A percentile compares a stretch with the other conserved stretches of the same genome.
These are phyloP conservation scores for Cystobasidium tubakii DNA, from an alignment of 768 basidiomycete species.

Conservation along the genomic window DNA sequence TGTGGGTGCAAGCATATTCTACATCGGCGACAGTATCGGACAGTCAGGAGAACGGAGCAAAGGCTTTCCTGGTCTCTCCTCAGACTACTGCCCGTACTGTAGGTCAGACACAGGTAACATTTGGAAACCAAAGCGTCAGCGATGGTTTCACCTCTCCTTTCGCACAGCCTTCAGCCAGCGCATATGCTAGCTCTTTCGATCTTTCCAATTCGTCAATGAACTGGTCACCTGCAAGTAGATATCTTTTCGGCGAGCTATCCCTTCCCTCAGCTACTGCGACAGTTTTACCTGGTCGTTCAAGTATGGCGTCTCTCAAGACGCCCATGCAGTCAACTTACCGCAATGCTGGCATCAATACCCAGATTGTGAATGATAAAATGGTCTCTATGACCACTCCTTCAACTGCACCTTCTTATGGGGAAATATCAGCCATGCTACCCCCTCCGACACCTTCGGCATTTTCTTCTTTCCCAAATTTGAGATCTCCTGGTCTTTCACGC, in stretches of 20 bases:
- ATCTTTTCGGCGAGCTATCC: constrained; percentile 1
- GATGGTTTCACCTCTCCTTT: neutral
- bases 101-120: neutral
- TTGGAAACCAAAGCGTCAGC: neutral
- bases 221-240: constrained; percentile 12
- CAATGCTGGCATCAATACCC: neutral
- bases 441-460: constrained; percentile 13
- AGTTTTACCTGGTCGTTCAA: neutral
- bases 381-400: neutral
- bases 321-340: constrained; percentile 11
- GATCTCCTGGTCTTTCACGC: constrained; percentile 9
- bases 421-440: neutral
- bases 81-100: neutral
- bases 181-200: neutral
- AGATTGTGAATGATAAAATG: too few relatives aligned
- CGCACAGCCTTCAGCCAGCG: constrained; percentile 20
- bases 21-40: neutral
- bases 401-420: neutral
- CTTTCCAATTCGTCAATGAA: constrained; percentile 1
- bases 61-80: neutral
- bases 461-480: constrained; percentile 4
- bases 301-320: neutral
- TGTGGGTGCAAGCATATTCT: neutral
- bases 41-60: neutral
- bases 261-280: neutral